phyloP scores from a whole-genome alignment of 2,329 filamentous ascomycete genomes.

The Fusarium sp. region DNA sequence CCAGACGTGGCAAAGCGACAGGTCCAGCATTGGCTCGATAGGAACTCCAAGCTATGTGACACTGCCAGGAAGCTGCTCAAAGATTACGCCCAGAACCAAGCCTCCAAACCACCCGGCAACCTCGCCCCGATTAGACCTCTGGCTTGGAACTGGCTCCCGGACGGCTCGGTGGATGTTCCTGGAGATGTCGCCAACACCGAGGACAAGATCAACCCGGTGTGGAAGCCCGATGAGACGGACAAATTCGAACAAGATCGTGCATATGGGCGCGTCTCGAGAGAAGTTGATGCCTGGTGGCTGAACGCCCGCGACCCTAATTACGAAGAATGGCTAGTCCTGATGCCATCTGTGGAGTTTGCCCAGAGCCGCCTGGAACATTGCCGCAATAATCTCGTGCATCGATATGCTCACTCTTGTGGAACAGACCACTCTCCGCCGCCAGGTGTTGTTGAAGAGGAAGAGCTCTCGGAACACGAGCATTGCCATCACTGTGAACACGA shows the following conservation, averaged over 20 bases:
- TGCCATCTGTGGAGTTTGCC: slow-evolving; percentile 69
- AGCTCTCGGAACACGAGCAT: slow-evolving; percentile 50
- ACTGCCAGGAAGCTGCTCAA: slow-evolving; percentile 63
- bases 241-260: slow-evolving; percentile 67
- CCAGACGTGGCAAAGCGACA: slow-evolving; percentile 67
- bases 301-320: slow-evolving; percentile 68
- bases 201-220: slow-evolving; percentile 57
- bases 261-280: slow-evolving; percentile 70
- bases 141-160: slow-evolving; percentile 65
- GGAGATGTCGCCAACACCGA: slow-evolving; percentile 50
- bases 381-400: slow-evolving; percentile 66
- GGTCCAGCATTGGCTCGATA: slow-evolving; percentile 69
- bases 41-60: slow-evolving; percentile 67
- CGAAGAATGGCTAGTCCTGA: slow-evolving; percentile 65
- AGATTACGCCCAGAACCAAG: slow-evolving; percentile 62
- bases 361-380: slow-evolving; percentile 66
- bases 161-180: slow-evolving; percentile 44
- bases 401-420: slow-evolving; percentile 59
- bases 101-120: slow-evolving; percentile 59
- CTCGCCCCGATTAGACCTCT: slow-evolving; percentile 61
- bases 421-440: slow-evolving; percentile 52
- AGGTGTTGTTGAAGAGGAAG: slow-evolving; percentile 50
- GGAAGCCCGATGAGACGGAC: slow-evolving; percentile 62
- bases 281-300: slow-evolving; percentile 73
- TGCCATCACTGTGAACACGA: slow-evolving; percentile 47